Evolutionary conservation across 2,329 filamentous ascomycete genomes (phyloP).

Genomic region (Exophiala oligosperma): DNA sequence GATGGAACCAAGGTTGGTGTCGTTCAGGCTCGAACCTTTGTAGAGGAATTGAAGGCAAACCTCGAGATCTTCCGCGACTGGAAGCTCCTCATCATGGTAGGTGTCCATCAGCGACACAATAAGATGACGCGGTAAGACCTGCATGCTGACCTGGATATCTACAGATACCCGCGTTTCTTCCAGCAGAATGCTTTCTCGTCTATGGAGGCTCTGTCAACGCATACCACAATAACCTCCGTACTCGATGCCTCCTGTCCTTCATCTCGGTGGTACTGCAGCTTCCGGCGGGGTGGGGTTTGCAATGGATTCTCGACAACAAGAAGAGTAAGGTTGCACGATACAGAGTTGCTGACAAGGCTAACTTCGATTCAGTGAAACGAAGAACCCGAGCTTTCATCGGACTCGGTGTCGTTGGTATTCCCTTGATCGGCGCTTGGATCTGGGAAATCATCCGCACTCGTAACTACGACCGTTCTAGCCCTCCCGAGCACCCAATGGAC

Average conservation of each 20-base stretch:
- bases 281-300: conserved; percentile 30
- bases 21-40: conserved; percentile 29
- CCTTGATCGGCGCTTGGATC: conserved; percentile 8
- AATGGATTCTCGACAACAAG: conserved; percentile 13
- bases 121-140: not conserved
- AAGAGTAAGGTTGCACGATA: not conserved
- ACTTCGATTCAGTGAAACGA: not conserved
- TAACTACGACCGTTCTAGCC: conserved; percentile 8
- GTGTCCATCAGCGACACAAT: not conserved
- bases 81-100: conserved; percentile 31
- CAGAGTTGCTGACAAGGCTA: not conserved
- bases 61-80: conserved; percentile 32
- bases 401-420: conserved; percentile 5
- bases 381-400: conserved; percentile 14
- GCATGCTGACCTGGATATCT: not conserved
- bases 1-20: conserved; percentile 30
- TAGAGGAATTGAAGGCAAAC: conserved; percentile 35
- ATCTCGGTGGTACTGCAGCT: conserved; percentile 36
- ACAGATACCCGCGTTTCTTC: conserved; percentile 29
- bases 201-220: conserved; percentile 38
- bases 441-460: conserved; percentile 12
- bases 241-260: conserved; percentile 34
- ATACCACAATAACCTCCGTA: conserved; percentile 33
- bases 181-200: conserved; percentile 35
- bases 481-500: conserved; percentile 7